Percentiles rank a stretch among this genome's conserved stretches.
These are phyloP conservation scores for Tephrocybe sp. DNA, from an alignment of 768 basidiomycete species.

Conservation along the genomic window DNA sequence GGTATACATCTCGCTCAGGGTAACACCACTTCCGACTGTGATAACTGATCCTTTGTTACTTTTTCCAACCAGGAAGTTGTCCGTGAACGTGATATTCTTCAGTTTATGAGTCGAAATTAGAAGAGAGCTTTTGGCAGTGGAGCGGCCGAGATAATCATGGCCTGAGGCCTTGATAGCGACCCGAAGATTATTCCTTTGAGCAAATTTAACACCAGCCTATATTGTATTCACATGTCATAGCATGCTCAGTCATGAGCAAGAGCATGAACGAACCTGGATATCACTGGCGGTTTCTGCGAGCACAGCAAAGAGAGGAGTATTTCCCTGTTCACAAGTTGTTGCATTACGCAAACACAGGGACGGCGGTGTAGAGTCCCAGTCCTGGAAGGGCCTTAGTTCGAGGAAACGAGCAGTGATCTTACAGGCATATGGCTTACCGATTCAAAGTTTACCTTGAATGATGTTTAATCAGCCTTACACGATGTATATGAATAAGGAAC, in stretches of 20 bases:
- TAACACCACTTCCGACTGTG: constrained; percentile 28
- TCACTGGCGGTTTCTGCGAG: constrained; percentile 27
- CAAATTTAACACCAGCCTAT: constrained; percentile 25
- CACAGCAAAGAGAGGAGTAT: constrained; percentile 28
- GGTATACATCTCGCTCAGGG: constrained; percentile 18
- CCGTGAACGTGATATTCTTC: constrained; percentile 22
- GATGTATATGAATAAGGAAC: not conserved
- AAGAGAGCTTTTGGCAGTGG: constrained; percentile 30
- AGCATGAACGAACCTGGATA: constrained; percentile 28
- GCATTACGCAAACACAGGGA: constrained; percentile 23
- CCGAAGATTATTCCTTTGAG: constrained; percentile 25
- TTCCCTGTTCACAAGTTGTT: constrained; percentile 28
- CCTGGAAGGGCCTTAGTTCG: constrained; percentile 13
- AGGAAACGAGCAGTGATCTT: too few species aligned
- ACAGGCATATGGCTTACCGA: constrained; percentile 7
- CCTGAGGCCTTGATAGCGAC: constrained; percentile 30
- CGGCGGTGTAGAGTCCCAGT: constrained; percentile 23
- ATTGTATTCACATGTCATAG: not conserved
- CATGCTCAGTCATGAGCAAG: not conserved
- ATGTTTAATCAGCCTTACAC: not conserved
- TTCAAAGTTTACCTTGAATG: constrained; percentile 13
- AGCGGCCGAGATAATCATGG: constrained; percentile 34
- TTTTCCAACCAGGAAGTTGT: constrained; percentile 12
- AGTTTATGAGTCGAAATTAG: constrained; percentile 30
- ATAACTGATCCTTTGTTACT: constrained; percentile 23